These are phyloP conservation scores for Zea mays DNA, from an alignment of 176 grass and related monocot genomes.

Conservation along the genomic window Zm-B73-REFERENCE-NAM-5.0 NC_050103.1:146919001-146919500, in stretches of 20 bases:
- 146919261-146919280: slow-evolving; percentile 68
- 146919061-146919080: slow-evolving; percentile 78
- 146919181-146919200: slow-evolving; percentile 65
- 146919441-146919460: slow-evolving; percentile 76
- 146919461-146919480: slow-evolving; percentile 59
- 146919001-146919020: slow-evolving; percentile 54
- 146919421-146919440: slow-evolving; percentile 95
- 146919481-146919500: slow-evolving; percentile 74
- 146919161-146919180: slow-evolving; percentile 77
- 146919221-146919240: slow-evolving; percentile 84
- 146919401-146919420: slow-evolving; percentile 76
- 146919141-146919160: slow-evolving; percentile 52
- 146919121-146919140: neutral
- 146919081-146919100: slow-evolving; percentile 27
- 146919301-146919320: slow-evolving; percentile 63
- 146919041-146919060: slow-evolving; percentile 74
- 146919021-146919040: slow-evolving; percentile 58
- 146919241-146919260: slow-evolving; percentile 68
- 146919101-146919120: slow-evolving; percentile 20
- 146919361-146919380: slow-evolving; percentile 14
- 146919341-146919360: neutral
- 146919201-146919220: slow-evolving; percentile 81
- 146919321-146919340: slow-evolving; percentile 23
- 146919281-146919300: slow-evolving; percentile 87
- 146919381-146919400: neutral